Evolutionary conservation across 306 rosid species (phyloP).

Genomic region (Trichosanthes truncata): DNA sequence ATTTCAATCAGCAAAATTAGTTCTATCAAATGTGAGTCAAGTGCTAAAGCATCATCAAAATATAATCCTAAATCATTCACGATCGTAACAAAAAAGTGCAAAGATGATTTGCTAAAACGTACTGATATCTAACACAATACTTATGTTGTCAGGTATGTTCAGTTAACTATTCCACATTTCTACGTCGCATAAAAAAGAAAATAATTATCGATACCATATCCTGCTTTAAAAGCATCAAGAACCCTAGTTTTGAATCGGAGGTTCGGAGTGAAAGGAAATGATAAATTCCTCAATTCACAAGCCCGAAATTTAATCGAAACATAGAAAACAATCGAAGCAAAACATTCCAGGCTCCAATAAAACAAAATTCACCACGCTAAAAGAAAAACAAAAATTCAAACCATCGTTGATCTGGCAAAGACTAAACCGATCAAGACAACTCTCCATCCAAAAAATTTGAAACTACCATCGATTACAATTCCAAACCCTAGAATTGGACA

Average conservation of each 20-base stretch:
- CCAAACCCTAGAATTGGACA: not conserved
- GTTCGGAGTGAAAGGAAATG: not conserved
- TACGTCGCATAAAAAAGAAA: not conserved
- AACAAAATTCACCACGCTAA: not conserved
- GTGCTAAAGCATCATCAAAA: not conserved
- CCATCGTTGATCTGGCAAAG: not conserved
- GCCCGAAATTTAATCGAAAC: not conserved
- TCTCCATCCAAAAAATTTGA: not conserved
- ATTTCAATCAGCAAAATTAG: constrained; percentile 9
- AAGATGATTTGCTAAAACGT: not conserved
- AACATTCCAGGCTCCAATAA: not conserved
- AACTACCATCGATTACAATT: not conserved
- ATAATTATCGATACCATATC: not conserved
- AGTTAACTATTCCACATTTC: not conserved
- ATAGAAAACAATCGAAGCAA: not conserved
- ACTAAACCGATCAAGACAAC: not conserved
- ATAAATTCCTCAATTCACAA: not conserved
- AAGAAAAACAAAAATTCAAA: not conserved
- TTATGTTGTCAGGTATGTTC: not conserved
- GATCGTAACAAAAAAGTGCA: not conserved
- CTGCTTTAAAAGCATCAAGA: not conserved
- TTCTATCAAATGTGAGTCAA: not conserved
- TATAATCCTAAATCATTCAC: not conserved
- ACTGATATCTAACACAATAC: not conserved
- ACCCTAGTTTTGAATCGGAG: not conserved